Percentiles rank a stretch among this genome's conserved stretches.
phyloP scores from a whole-genome alignment of 2,329 filamentous ascomycete genomes.

The Fonsecaea nubica region DNA sequence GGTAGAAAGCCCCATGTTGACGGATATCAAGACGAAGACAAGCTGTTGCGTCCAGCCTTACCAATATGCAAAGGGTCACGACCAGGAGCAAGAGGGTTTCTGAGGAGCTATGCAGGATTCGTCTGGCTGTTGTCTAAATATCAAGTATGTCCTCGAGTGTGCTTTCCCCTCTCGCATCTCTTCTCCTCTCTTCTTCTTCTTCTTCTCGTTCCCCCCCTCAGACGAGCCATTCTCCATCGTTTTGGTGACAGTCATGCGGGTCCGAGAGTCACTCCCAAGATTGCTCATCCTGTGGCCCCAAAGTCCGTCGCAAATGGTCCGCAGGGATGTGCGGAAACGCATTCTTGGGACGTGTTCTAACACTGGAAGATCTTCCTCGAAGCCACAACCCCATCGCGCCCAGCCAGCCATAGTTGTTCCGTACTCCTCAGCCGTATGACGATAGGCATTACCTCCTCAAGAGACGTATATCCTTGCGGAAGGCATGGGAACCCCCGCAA shows the following conservation, averaged over 20 bases:
- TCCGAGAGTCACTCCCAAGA: slow-evolving; percentile 6
- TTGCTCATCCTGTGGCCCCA: neutral
- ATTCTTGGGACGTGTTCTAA: neutral
- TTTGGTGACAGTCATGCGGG: slow-evolving; percentile 6
- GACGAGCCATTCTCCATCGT: neutral
- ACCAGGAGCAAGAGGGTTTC: neutral
- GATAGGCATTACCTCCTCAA: neutral
- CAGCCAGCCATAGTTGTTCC: neutral
- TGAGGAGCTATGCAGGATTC: neutral
- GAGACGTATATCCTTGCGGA: slow-evolving; percentile 5
- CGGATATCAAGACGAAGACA: neutral
- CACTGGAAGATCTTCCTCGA: neutral
- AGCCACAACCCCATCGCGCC: neutral
- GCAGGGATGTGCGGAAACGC: slow-evolving; percentile 1
- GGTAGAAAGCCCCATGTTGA: slow-evolving; percentile 27
- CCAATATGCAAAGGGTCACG: slow-evolving; percentile 1
- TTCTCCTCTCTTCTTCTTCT: neutral
- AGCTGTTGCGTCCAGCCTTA: neutral
- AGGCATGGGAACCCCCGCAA: neutral
- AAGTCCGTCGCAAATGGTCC: neutral
- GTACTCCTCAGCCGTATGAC: neutral
- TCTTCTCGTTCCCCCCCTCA: neutral
- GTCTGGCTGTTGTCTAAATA: slow-evolving; percentile 4
- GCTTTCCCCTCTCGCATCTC: neutral
- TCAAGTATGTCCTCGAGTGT: neutral